phyloP scores from a whole-genome alignment of 2,329 filamentous ascomycete genomes.

The Pyrenophora teres region DNA sequence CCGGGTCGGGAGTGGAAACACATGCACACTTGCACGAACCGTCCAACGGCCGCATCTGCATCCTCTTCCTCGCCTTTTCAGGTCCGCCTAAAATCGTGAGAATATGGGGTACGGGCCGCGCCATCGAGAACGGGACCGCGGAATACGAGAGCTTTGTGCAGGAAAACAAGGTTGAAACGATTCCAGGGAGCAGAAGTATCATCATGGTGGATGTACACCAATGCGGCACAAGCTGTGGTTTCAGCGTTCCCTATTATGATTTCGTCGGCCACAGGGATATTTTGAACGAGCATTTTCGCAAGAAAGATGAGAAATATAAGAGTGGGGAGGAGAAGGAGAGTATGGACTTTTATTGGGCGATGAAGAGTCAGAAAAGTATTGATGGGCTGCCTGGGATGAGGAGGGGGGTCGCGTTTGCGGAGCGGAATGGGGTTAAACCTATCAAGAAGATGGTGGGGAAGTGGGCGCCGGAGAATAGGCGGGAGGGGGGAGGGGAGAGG shows the following conservation, averaged over 20 bases:
- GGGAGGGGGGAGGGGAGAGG: neutral
- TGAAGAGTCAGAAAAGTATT: constrained; percentile 50
- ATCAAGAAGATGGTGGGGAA: constrained; percentile 52
- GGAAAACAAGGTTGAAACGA: constrained; percentile 40
- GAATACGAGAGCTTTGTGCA: constrained; percentile 44
- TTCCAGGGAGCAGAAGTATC: constrained; percentile 48
- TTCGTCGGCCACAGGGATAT: constrained; percentile 49
- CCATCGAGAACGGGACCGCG: constrained; percentile 46
- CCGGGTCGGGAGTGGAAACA: constrained; percentile 52
- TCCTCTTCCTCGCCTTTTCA: constrained; percentile 51
- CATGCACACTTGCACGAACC: constrained; percentile 50
- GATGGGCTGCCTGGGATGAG: constrained; percentile 54
- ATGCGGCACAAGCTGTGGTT: constrained; percentile 51
- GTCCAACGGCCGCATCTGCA: constrained; percentile 49
- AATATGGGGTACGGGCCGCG: constrained; percentile 48
- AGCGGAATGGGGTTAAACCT: constrained; percentile 45
- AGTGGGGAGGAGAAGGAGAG: constrained; percentile 47
- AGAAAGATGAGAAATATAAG: constrained; percentile 44
- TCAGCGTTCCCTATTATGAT: constrained; percentile 52
- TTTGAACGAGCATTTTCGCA: constrained; percentile 50
- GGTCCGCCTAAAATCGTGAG: constrained; percentile 51
- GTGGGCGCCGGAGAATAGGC: constrained; percentile 31
- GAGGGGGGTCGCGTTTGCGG: constrained; percentile 44
- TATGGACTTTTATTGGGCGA: constrained; percentile 54
- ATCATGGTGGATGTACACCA: constrained; percentile 52